Conservation (phyloP, 257 asterid genomes). For the Anisodus tanguticus region DNA sequence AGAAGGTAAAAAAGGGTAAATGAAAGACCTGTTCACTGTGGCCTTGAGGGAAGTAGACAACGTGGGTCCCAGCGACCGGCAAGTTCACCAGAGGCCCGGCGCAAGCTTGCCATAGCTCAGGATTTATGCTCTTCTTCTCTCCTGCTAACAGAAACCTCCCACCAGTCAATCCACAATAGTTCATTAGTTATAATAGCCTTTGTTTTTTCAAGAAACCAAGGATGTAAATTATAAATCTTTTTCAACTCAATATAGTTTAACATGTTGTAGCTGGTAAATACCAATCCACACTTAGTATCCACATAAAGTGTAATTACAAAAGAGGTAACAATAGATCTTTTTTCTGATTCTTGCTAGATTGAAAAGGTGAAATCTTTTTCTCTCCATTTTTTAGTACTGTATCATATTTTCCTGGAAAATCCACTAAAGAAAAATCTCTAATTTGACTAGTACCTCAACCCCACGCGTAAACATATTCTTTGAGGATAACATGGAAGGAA, state of each 20-base stretch:
- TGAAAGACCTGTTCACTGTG: conserved; percentile 83
- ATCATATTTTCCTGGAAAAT: background rate
- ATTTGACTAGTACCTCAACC: background rate
- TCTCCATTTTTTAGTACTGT: background rate
- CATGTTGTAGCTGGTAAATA: background rate
- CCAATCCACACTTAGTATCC: background rate
- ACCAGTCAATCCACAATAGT: conserved; percentile 1
- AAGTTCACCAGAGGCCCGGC: conserved; percentile 91
- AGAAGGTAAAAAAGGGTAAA: background rate
- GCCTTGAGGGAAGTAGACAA: conserved; percentile 93
- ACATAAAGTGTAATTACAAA: background rate
- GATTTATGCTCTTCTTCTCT: conserved; percentile 77
- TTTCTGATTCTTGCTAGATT: background rate
- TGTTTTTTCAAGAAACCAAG: background rate
- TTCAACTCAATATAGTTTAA: conserved; percentile 20
- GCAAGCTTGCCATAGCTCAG: conserved; percentile 95
- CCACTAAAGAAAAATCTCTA: background rate
- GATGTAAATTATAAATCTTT: background rate
- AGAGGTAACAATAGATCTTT: background rate
- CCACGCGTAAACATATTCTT: background rate
- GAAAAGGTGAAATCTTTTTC: background rate
- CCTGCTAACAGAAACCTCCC: conserved; percentile 40
- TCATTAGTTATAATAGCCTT: background rate
- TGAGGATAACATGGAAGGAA: too few species aligned
- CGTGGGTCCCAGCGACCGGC: conserved; percentile 97